These are phyloP conservation scores for Chondrostereum purpureum DNA, from an alignment of 1,284 basidiomycete species.

Conservation along the genomic window DNA sequence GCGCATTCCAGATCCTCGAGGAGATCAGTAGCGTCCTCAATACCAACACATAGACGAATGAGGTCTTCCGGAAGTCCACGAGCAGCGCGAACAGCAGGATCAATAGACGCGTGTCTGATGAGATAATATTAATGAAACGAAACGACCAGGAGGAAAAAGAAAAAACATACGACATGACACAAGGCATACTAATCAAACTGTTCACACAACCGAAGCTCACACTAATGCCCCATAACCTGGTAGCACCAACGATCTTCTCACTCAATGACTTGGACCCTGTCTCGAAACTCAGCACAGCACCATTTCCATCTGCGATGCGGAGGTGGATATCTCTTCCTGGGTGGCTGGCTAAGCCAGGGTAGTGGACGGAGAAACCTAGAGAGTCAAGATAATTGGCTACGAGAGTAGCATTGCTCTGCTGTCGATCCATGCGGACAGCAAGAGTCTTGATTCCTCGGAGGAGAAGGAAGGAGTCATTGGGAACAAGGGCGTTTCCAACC, in stretches of 20 bases:
- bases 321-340: constrained; percentile 85
- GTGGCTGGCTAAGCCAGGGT: constrained; percentile 85
- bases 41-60: constrained; percentile 96
- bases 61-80: constrained; percentile 96
- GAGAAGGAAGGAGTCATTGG: constrained; percentile 94
- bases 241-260: constrained; percentile 89
- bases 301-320: constrained; percentile 83
- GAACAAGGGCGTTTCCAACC: constrained; percentile 95
- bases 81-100: constrained; percentile 85
- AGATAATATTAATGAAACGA: constrained; percentile 13
- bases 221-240: constrained; percentile 94
- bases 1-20: constrained; percentile 94
- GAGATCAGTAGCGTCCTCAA: constrained; percentile 91
- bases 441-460: constrained; percentile 96
- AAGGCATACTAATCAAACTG: constrained; percentile 98
- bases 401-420: constrained; percentile 77
- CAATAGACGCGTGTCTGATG: constrained; percentile 91
- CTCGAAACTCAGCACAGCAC: constrained; percentile 92
- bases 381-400: constrained; percentile 85
- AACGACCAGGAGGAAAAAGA: constrained; percentile 9
- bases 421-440: constrained; percentile 93
- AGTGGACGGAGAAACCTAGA: constrained; percentile 91
- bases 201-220: constrained; percentile 99
- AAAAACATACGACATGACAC: constrained; percentile 91
- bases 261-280: constrained; percentile 89